Evolutionary conservation across 106 monocot genomes (phyloP).

Genomic region (Dendrobium officinale): DNA sequence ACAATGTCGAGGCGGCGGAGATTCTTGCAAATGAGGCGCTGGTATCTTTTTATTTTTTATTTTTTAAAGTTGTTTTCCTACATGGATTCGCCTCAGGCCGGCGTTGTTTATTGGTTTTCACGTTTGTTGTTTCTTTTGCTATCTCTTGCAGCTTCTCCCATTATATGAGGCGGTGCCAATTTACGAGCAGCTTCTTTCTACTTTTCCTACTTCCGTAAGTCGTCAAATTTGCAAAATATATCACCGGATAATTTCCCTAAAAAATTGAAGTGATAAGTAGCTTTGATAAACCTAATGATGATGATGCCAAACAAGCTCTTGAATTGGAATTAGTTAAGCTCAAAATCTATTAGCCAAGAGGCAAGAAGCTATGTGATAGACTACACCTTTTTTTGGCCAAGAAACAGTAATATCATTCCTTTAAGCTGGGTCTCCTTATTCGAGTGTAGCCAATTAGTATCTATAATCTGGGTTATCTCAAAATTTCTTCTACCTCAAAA

Average conservation of each 20-base stretch:
- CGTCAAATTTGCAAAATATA: background rate
- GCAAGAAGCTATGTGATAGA: too few species aligned
- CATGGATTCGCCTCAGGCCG: background rate
- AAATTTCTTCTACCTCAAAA: too few species aligned
- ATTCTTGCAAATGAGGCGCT: slow-evolving; percentile 78
- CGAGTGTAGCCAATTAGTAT: too few species aligned
- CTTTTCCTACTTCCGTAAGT: slow-evolving; percentile 87
- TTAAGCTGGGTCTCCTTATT: too few species aligned
- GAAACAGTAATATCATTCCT: too few species aligned
- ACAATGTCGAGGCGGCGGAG: slow-evolving; percentile 83
- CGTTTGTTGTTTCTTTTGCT: background rate
- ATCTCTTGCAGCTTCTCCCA: slow-evolving; percentile 48
- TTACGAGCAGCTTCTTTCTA: slow-evolving; percentile 78
- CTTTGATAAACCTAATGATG: background rate
- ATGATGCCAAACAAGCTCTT: background rate
- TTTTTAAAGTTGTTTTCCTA: too few species aligned
- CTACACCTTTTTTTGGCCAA: too few species aligned
- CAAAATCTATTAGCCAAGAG: background rate
- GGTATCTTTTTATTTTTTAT: slow-evolving; percentile 19
- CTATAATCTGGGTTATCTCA: too few species aligned
- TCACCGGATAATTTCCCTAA: background rate
- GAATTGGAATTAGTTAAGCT: background rate
- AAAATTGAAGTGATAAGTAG: background rate
- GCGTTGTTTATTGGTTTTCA: background rate
- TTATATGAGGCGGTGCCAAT: slow-evolving; percentile 67